Conservation (phyloP, 805 yeast genomes). For the Candida sphagnicola region DNA sequence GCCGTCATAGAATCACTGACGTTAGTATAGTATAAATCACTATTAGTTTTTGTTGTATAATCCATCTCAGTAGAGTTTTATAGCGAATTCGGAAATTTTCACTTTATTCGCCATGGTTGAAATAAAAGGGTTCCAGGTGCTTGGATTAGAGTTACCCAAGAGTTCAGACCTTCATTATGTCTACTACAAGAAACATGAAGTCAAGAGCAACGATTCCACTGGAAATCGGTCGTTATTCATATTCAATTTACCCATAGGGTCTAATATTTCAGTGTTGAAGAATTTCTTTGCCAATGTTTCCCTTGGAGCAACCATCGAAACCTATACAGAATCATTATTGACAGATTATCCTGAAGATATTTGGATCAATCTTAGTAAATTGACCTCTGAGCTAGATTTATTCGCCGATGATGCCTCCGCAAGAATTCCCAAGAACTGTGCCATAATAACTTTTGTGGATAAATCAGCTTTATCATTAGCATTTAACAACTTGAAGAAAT, state of each 20-base stretch:
- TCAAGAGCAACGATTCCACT: constrained; percentile 37
- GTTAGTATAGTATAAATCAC: too few relatives aligned
- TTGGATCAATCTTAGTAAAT: constrained; percentile 50
- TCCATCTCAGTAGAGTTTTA: too few relatives aligned
- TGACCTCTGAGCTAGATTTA: constrained; percentile 55
- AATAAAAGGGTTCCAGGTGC: constrained; percentile 54
- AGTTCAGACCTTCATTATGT: constrained; percentile 49
- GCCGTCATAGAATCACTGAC: too few relatives aligned
- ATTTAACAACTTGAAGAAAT: constrained; percentile 54
- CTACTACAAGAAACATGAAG: constrained; percentile 62
- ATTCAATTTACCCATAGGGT: constrained; percentile 68
- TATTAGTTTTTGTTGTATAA: too few relatives aligned
- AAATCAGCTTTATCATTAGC: constrained; percentile 64
- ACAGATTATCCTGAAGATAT: constrained; percentile 43
- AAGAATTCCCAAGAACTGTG: constrained; percentile 70
- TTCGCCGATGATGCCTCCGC: constrained; percentile 21
- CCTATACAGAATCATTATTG: constrained; percentile 29
- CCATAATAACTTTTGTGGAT: constrained; percentile 71
- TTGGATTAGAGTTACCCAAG: constrained; percentile 44
- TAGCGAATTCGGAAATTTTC: too few relatives aligned
- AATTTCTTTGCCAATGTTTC: constrained; percentile 56
- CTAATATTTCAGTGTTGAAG: constrained; percentile 50
- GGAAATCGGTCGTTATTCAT: constrained; percentile 63
- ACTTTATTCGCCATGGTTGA: too few relatives aligned
- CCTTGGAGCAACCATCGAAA: constrained; percentile 61